Evolutionary conservation across 2,329 filamentous ascomycete genomes (phyloP), one percentile per base, ranked within the genome.

Genomic region (Fusarium kyushuense): DNA sequence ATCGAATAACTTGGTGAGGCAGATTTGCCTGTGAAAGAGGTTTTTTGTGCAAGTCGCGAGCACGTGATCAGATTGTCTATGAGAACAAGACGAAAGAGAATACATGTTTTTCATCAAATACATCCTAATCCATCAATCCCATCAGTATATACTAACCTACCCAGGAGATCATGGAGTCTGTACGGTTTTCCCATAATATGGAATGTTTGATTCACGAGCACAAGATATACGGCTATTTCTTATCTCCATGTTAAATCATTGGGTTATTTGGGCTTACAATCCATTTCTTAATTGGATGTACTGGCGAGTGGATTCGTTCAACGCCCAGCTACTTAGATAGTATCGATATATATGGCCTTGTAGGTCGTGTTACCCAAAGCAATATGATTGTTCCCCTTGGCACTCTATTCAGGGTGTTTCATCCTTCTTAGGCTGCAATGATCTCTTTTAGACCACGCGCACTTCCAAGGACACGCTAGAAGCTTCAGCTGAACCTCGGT

Each of bases 401-500:
- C 30, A 38, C 25, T 27, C 23, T 38, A 10, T 33, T 14, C 21
- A n/a, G 16, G 16, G 35, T 14, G 17, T 19, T 46, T 63, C 53
- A 29, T 35, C 36, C 30, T 32, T 55, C 36, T 47, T 23, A 55
- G 56, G 35, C 54, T 65, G 46, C 54, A 42, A 36, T 61, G 10
- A n/a, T 47, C 46, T 41, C 32, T 33, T 54, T 52, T 46, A 30
- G 65, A 33, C 61, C 61, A 69, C 36, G 52, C 48, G 56, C 48
- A 43, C 16, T 55, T 42, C 51, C 45, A 47, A 51, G 52, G 40
- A 29, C 38, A 30, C 67, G 63, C 67, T 69, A 69, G 53, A 46
- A 40, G 40, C 38, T 53, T 47, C 66, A 69, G 66, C 62, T 70
- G 66, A 67, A 62, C 66, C 58, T 64, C 54, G 38, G 58, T 54